phyloP scores from a whole-genome alignment of 23 red algal species.

The Gracilaria domingensis region DNA sequence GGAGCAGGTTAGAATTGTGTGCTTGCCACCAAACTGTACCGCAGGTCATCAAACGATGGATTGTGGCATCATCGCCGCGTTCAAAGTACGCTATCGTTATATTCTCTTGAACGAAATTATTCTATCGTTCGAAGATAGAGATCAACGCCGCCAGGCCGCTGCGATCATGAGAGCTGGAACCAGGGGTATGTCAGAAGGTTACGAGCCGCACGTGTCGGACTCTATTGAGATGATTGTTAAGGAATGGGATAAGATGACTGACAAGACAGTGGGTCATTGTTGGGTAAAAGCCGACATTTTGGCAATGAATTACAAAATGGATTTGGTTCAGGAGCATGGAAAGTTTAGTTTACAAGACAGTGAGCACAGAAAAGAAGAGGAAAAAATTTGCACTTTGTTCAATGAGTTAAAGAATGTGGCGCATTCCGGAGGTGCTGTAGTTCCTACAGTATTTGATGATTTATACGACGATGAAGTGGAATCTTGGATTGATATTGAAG shows the following conservation, averaged over 20 bases:
- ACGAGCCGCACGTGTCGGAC: constrained; percentile 23
- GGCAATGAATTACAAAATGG: background rate
- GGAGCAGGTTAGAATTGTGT: constrained; percentile 14
- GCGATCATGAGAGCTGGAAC: background rate
- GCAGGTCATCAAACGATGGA: constrained; percentile 14
- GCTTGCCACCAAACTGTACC: constrained; percentile 19
- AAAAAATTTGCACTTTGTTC: too few species aligned
- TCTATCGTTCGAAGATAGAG: background rate
- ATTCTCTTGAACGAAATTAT: background rate
- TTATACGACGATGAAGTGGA: too few species aligned
- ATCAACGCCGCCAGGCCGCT: background rate
- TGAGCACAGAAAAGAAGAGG: too few species aligned
- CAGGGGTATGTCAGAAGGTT: background rate
- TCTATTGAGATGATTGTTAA: background rate
- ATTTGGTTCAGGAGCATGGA: background rate
- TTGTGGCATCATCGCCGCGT: constrained; percentile 9
- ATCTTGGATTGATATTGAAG: too few species aligned
- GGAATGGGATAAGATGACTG: background rate
- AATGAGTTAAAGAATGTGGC: too few species aligned
- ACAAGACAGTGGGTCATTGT: background rate
- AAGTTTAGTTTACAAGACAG: background rate
- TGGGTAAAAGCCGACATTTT: constrained; percentile 28
- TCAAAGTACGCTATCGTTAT: background rate
- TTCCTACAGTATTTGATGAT: too few species aligned
- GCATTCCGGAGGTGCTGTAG: too few species aligned